Conservation (phyloP, 2,329 filamentous ascomycete genomes). For the Claviceps maximensis region DNA sequence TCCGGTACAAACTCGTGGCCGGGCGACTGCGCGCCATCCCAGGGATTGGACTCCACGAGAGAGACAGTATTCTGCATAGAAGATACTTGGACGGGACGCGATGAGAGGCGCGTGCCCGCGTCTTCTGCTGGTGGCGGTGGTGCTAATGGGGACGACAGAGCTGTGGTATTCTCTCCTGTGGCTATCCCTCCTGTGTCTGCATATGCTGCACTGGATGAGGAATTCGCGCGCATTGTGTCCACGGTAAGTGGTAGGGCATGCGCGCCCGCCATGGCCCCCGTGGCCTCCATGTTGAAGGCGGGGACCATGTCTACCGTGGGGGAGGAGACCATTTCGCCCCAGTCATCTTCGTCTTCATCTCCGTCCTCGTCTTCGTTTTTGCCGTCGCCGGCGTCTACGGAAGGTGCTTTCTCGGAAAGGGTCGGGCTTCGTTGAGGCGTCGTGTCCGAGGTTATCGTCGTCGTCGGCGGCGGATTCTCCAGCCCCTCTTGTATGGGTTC, state of each 20-base stretch:
- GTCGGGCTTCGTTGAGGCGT: not conserved
- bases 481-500: too few species aligned
- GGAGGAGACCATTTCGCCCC: conserved; percentile 45
- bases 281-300: not conserved
- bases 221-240: not conserved
- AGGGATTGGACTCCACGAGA: not conserved
- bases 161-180: not conserved
- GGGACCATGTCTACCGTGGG: conserved; percentile 10
- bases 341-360: conserved; percentile 39
- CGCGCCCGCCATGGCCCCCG: too few species aligned
- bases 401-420: not conserved
- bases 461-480: not conserved
- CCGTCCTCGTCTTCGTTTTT: conserved; percentile 31
- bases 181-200: not conserved
- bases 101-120: too few species aligned
- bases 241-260: not conserved
- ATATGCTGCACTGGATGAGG: not conserved
- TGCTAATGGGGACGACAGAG: not conserved
- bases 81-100: not conserved
- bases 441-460: not conserved
- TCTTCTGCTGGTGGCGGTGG: not conserved
- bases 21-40: not conserved
- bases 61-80: not conserved
- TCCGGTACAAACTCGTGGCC: not conserved
- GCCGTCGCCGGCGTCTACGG: not conserved